Evolutionary conservation across 2,329 filamentous ascomycete species (phyloP), one percentile per base, ranked within the genome.

Genomic region (Aphanocladium album): DNA sequence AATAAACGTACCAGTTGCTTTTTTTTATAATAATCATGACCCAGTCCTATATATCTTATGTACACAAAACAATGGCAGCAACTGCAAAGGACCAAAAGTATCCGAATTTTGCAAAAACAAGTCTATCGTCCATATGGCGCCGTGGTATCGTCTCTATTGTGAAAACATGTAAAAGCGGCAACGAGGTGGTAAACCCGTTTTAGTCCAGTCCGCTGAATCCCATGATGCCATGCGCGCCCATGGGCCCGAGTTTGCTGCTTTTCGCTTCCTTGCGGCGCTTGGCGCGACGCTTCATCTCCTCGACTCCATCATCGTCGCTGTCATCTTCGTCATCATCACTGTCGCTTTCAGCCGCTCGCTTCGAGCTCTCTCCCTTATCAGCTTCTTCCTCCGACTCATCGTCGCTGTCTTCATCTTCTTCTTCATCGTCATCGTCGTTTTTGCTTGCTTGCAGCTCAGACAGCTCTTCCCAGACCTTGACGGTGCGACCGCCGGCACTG

Each of bases 381-480:
- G 19, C 47, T 2, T 5, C 27, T 5, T 39, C 43, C 2, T 35
- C 41, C 63, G 76, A 75, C 70, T 81, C 72, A 11, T 75, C 72
- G 3, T 70, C 67, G 3, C 72, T 72, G 1, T 75, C 74, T 4
- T 77, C 76, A 11, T 79, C 77, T 14, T 81, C 79, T 0, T 74
- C 76, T 0, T 76, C 80, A 1, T 80, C 80, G 0, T 83, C 82
- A 0, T 79, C 80, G 1, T 79, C 79, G 1, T 72, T 71, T 2
- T 67, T 67, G 33, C 71, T 68, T 2, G 77, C 79, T 23, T 82
- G 80, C 2, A 80, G 72, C 61, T 78, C 79, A n/a, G 83, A 78
- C 62, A 88, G 83, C 70, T 95, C 86, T 89, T 95, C 86, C 95
- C 95, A 99, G 2, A 98, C 87, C 74, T 97, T 97, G 64, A 99